Conservation (phyloP, 73 alveolate species). For the Halteria grandinella region DNA sequence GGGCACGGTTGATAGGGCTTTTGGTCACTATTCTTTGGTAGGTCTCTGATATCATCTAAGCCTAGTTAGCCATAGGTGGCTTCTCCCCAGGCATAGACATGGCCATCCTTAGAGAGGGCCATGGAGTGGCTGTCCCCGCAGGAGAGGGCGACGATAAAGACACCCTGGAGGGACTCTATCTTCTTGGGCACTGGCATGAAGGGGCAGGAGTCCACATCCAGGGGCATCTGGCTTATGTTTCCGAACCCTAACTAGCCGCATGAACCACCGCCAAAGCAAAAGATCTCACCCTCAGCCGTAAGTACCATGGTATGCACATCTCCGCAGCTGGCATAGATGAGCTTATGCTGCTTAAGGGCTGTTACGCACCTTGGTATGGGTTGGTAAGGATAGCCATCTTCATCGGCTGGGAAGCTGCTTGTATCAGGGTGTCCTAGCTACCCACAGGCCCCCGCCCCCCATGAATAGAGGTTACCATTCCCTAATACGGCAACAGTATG, state of each 20-base stretch:
- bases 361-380: constrained; percentile 86
- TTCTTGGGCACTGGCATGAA: constrained; percentile 87
- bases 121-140: constrained; percentile 38
- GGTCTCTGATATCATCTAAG: constrained; percentile 70
- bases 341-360: constrained; percentile 62
- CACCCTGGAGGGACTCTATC: constrained; percentile 69
- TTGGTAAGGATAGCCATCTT: constrained; percentile 92
- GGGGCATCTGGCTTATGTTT: constrained; percentile 74
- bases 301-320: constrained; percentile 86
- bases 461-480: constrained; percentile 81
- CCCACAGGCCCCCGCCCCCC: constrained; percentile 97
- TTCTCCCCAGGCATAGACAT: not conserved
- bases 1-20: constrained; percentile 88
- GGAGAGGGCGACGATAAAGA: constrained; percentile 67
- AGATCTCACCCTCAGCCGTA: constrained; percentile 70
- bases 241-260: constrained; percentile 73
- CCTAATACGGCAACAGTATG: constrained; percentile 87
- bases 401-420: constrained; percentile 73
- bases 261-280: constrained; percentile 80
- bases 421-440: constrained; percentile 94
- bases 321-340: constrained; percentile 84
- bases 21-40: constrained; percentile 77
- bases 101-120: not conserved
- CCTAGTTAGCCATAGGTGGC: constrained; percentile 62
- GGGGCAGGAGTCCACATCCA: constrained; percentile 86